A percentile compares a stretch with the other conserved stretches of the same genome.
phyloP scores from a whole-genome alignment of 2,329 filamentous ascomycete species.

The Aspergillus caelatus region DNA sequence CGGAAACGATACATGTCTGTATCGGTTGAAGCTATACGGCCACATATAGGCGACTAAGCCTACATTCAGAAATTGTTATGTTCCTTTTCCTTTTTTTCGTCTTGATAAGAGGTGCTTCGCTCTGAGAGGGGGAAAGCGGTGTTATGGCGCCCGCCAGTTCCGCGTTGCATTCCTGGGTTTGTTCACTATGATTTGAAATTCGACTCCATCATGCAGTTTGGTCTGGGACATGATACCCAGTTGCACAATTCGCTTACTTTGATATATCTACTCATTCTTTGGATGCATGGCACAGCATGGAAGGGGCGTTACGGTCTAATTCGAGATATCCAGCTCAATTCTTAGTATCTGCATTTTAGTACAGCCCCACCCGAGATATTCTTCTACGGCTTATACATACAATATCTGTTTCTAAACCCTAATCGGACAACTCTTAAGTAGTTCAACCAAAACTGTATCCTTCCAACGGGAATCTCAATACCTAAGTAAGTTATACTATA shows the following conservation, averaged over 20 bases:
- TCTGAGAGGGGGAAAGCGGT: not conserved
- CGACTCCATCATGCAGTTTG: not conserved
- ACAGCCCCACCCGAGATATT: not conserved
- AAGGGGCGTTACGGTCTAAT: not conserved
- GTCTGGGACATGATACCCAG: too few relatives aligned
- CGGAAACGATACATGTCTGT: slow-evolving; percentile 47
- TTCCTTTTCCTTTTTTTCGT: not conserved
- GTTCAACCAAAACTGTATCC: too few relatives aligned
- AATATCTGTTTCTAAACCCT: too few relatives aligned
- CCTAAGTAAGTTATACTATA: too few relatives aligned
- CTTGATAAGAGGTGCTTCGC: not conserved
- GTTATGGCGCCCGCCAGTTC: not conserved
- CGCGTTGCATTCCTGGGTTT: not conserved
- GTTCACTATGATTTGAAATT: not conserved
- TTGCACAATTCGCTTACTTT: not conserved
- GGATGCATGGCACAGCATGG: not conserved
- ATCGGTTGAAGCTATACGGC: slow-evolving; percentile 50
- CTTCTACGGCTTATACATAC: too few relatives aligned
- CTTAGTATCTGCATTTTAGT: not conserved
- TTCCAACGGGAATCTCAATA: too few relatives aligned
- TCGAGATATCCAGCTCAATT: slow-evolving; percentile 2
- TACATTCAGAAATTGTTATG: not conserved
- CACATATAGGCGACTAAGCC: slow-evolving; percentile 23
- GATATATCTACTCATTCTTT: not conserved
- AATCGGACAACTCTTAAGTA: too few relatives aligned